Evolutionary conservation across 305 asterid species (phyloP).

Genomic region (Fraxinus sp.): DNA sequence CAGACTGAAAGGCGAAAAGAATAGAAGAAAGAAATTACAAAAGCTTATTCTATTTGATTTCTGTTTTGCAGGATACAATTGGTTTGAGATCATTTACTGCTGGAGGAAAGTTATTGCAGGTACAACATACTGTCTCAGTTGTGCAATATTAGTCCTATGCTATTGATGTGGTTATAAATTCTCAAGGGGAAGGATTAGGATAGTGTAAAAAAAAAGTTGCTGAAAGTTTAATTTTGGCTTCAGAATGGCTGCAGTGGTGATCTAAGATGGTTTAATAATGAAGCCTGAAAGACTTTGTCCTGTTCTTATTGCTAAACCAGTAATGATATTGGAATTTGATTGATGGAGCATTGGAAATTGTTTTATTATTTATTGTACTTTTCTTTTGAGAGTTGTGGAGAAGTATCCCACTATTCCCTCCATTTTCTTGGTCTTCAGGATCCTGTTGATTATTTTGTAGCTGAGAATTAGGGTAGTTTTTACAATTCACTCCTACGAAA

Average conservation of each 20-base stretch:
- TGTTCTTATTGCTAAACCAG: background rate
- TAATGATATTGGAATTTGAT: background rate
- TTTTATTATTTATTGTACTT: background rate
- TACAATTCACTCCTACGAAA: background rate
- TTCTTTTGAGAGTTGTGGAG: background rate
- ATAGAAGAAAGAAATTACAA: conserved; percentile 11
- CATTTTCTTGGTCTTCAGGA: background rate
- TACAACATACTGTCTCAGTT: conserved; percentile 16
- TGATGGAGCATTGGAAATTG: background rate
- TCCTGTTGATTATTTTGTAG: background rate
- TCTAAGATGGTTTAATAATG: background rate
- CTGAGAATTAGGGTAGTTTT: background rate
- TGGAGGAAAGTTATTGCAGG: conserved; percentile 98
- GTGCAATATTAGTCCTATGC: background rate
- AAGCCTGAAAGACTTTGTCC: background rate
- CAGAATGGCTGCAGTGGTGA: background rate
- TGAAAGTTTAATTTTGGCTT: background rate
- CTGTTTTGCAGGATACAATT: conserved; percentile 71
- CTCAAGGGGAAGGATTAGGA: background rate
- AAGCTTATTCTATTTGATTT: conserved; percentile 22
- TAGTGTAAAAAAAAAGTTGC: background rate
- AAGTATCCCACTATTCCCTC: background rate
- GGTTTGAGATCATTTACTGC: conserved; percentile 98
- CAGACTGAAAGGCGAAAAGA: conserved; percentile 2
- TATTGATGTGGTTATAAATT: conserved; percentile 9